phyloP scores from a whole-genome alignment of 495 filamentous ascomycete genomes.

The Viridothelium virens region DNA sequence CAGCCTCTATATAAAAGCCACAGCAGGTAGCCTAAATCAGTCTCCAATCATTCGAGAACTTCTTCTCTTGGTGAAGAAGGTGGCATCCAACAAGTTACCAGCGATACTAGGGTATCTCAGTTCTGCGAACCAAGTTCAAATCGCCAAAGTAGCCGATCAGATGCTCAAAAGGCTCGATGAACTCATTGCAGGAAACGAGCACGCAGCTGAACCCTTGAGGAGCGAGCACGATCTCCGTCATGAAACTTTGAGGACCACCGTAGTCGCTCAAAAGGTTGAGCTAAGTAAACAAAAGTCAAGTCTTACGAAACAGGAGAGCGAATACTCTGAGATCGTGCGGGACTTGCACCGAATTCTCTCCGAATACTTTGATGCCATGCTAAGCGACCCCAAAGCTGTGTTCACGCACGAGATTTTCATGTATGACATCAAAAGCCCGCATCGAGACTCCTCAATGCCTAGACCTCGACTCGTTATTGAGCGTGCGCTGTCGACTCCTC shows the following conservation, averaged over 20 bases:
- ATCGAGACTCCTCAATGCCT: conserved; percentile 76
- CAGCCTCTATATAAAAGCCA: conserved; percentile 49
- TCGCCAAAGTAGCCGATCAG: conserved; percentile 21
- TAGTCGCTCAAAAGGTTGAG: conserved; percentile 79
- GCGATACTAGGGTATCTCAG: conserved; percentile 16
- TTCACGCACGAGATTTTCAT: conserved; percentile 76
- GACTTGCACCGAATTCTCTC: conserved; percentile 50
- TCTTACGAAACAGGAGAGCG: conserved; percentile 63
- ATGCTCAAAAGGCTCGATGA: conserved; percentile 33
- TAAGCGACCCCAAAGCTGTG: conserved; percentile 54
- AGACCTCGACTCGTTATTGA: conserved; percentile 70
- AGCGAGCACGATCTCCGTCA: conserved; percentile 68
- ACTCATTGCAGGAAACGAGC: conserved; percentile 39
- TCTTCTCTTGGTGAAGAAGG: conserved; percentile 42
- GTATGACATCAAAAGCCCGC: conserved; percentile 70
- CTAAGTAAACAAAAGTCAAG: conserved; percentile 72
- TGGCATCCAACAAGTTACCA: conserved; percentile 25
- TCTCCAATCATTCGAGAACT: conserved; percentile 48
- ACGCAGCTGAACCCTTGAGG: conserved; percentile 43
- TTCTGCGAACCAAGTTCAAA: neutral
- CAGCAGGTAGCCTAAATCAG: conserved; percentile 49
- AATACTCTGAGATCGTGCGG: conserved; percentile 69
- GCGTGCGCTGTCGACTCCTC: conserved; percentile 67
- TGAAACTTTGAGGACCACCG: conserved; percentile 68
- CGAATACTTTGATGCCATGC: conserved; percentile 44